Base-by-base conservation (phyloP, 768 basidiomycete genomes). In the Serendipita sp. region DNA sequence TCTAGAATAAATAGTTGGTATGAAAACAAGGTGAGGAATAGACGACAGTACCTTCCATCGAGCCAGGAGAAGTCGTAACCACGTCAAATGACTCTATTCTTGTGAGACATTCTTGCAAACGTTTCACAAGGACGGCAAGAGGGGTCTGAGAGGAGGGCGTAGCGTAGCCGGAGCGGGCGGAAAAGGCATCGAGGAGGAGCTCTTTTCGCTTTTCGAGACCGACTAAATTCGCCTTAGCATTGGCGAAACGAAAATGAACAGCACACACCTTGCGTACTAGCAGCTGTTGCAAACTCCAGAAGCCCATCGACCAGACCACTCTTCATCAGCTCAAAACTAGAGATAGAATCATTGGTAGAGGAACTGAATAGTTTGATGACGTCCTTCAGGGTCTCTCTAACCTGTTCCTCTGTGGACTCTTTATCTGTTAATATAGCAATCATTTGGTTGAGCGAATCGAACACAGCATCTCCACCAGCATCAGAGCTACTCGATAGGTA, bases 31-130 rank as follows among this genome's bases (percentile, higher is more conserved):
- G 8, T 13, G n/a, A 16, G 15, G 31, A 33, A 48, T 3, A 34
- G 16, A n/a, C 40, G 6, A 46, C 72, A 81, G 67, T 66, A 91
- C 91, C 88, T 69, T 94, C 92, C 66, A 78, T 82, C 8, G 55
- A 60, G 46, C 82, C 85, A 73, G 85, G 88, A 23, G 88, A 81
- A 1, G 94, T 88, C 0, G 92, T 93, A 50, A 88, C 83, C 5
- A 99, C 96, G 44, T 98, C 93, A 67, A 96, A 98, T 13, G 85
- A 85, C 71, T 99, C 96, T 84, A 97, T 88, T 68, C 92, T 78
- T 10, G 96, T 96, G 27, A 99, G 74, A 71, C 88, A 90, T 74
- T 99, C 96, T 73, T 98, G 96, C 37, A 99, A 74, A 68, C 95
- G 93, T 79, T 95, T 97, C 63, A 98, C 91, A 37, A 99, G 81